Evolutionary conservation across 2,329 filamentous ascomycete species (phyloP), one percentile per base, ranked within the genome.

Genomic region (Alternaria tenuissima): DNA sequence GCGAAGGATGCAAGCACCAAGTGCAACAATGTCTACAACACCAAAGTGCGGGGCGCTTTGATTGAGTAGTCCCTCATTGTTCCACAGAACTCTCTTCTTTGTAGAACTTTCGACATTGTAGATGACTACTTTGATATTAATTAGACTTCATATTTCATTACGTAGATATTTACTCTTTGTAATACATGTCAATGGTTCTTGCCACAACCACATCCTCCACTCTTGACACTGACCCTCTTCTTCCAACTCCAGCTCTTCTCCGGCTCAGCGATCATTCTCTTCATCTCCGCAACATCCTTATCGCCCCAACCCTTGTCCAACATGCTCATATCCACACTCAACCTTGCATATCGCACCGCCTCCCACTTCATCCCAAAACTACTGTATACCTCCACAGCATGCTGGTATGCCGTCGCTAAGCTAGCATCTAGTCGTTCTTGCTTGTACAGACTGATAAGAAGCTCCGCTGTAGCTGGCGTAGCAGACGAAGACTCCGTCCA

Each of bases 381-480:
- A 26, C 75, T 78, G 53, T 80, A 80, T 36, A 69, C 75, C 63
- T 81, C 69, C 1, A 79, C 79, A 0, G 79, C 79, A 42, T 76
- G 68, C 52, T 77, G 77, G 57, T 81, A 82, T 11, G 78, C 76
- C 7, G 68, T 70, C 0, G 76, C 75, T 4, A 80, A 68, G 41
- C 76, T 77, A 8, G 73, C 74, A 30, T 75, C 68, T 12, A 82
- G 63, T 2, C 76, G 63, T 66, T 81, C 78, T 59, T 77, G 72
- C 59, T 75, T 57, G 39, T 79, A 80, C 41, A 81, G 46, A 1
- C 66, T 66, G 6, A 82, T 58, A 8, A 81, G 62, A 11, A 73
- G 52, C 55, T 79, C 75, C 0, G 78, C 76, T 56, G 74, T 68
- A n/a, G 72, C 72, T 0, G 73, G 69, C 0, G 77, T 78, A 0